Conservation (phyloP, 257 asterid genomes). For the Lithospermum erythrorhizon region DNA sequence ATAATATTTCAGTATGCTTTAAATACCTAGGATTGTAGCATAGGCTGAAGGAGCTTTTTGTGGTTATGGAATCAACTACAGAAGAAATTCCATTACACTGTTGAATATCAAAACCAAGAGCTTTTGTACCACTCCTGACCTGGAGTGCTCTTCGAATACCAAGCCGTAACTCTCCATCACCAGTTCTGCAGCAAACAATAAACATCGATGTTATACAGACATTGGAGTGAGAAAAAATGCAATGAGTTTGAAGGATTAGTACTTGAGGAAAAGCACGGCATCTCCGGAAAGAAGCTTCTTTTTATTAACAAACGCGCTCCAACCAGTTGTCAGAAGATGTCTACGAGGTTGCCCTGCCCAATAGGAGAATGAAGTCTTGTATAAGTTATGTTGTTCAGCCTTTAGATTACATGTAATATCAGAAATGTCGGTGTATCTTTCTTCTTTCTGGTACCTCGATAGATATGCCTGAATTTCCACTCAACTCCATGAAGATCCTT, state of each 20-base stretch:
- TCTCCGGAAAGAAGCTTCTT: conserved; percentile 93
- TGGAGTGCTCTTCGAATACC: conserved; percentile 92
- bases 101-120: conserved; percentile 35
- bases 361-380: background rate
- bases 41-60: conserved; percentile 40
- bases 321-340: conserved; percentile 94
- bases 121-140: conserved; percentile 36
- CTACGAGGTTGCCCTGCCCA: conserved; percentile 96
- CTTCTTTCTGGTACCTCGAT: conserved; percentile 46
- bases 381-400: background rate
- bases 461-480: conserved; percentile 97
- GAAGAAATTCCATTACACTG: conserved; percentile 49
- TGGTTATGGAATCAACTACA: conserved; percentile 54
- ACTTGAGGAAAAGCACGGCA: conserved; percentile 94
- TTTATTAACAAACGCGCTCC: conserved; percentile 97
- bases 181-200: conserved; percentile 53
- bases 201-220: background rate
- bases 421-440: background rate
- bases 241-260: conserved; percentile 1
- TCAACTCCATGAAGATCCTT: conserved; percentile 83
- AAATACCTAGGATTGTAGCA: conserved; percentile 89
- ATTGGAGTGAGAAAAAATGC: background rate
- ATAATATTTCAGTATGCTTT: background rate
- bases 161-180: conserved; percentile 91
- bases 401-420: too few species aligned